Base-by-base conservation (phyloP, 148 eudicot genomes). In the Chenopodium quinoa region DNA sequence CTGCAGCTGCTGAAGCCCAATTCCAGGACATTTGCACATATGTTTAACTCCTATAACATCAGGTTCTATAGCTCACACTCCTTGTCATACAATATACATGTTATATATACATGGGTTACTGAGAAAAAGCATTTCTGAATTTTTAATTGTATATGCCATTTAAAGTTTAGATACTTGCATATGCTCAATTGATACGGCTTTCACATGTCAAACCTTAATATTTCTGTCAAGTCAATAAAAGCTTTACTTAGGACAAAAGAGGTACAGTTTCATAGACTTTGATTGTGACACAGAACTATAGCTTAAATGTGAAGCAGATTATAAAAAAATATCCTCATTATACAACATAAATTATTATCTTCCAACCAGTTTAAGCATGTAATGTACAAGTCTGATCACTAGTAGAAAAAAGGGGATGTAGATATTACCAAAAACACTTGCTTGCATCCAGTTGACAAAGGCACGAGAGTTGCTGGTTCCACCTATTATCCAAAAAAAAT, bases 381-480 rank as follows among this genome's bases (percentile, higher is more conserved):
- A 44, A 10, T 11, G 31, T 14, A 48, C 62, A 74, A 11, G 11
- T 34, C 48, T 74, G 31, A 74, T 52, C 22, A 74, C 60, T 11
- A 4, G 3, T 60, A 32, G 52, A 70, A 63, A 2, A 44, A 62
- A 54, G 52, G 25, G 78, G 31, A 19, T 27, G 22, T n/a, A 34
- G 27, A 12, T 68, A 75, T 71, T 93, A 95, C 99, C 99, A 96
- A 88, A 81, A 91, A 94, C 58, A 96, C 95, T 90, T 96, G 98
- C 82, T 92, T 96, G 90, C 98, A 96, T 80, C 99, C 99, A 89
- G 87, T 90, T 78, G 93, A 90, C 85, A 96, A 82, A 22, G 99
- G 99, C 73, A 96, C 87, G 37, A 96, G 95, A 54, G 98, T 94
- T 75, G 99, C 97, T 75, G 99, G 87, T 85, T 96, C 99, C 81